Conservation (phyloP, 768 basidiomycete species). For the Trametes villosa region DNA sequence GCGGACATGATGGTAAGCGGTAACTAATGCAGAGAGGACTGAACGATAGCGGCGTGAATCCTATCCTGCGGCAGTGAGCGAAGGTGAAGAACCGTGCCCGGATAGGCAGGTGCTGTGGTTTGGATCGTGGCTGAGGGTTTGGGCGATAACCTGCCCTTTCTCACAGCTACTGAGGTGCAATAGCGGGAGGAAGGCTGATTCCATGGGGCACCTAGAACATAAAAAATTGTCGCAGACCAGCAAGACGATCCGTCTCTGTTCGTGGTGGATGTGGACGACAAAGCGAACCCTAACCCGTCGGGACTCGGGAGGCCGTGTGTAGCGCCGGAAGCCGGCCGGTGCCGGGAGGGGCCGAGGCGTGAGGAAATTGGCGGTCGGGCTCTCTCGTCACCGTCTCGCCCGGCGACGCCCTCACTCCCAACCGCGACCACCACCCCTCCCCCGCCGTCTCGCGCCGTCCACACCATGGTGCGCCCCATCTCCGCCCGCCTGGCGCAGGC, state of each 20-base stretch:
- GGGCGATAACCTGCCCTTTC: no score
- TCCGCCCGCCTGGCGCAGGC: conserved; percentile 31
- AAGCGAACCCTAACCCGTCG: conserved; percentile 1
- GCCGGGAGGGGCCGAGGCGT: conserved; percentile 21
- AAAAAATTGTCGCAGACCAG: no score
- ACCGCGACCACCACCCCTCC: conserved; percentile 19
- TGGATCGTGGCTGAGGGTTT: no score
- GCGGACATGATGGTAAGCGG: conserved; percentile 23
- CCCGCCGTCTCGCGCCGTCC: conserved; percentile 10
- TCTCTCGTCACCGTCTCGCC: conserved; percentile 28
- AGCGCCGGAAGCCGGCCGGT: no score
- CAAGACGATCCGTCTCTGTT: no score
- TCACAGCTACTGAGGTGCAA: no score
- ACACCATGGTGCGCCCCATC: conserved; percentile 31
- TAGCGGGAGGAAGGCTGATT: no score
- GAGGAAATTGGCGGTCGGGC: conserved; percentile 22
- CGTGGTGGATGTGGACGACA: no score
- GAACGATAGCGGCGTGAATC: no score
- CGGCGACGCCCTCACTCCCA: conserved; percentile 21
- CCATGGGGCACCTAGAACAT: no score
- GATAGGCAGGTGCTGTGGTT: neutral
- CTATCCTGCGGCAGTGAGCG: neutral
- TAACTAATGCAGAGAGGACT: neutral
- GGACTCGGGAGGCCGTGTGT: neutral
- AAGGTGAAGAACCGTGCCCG: neutral